Conservation (phyloP, 202 grass and related monocot species). For the Sporobolus alterniflorus region DNA sequence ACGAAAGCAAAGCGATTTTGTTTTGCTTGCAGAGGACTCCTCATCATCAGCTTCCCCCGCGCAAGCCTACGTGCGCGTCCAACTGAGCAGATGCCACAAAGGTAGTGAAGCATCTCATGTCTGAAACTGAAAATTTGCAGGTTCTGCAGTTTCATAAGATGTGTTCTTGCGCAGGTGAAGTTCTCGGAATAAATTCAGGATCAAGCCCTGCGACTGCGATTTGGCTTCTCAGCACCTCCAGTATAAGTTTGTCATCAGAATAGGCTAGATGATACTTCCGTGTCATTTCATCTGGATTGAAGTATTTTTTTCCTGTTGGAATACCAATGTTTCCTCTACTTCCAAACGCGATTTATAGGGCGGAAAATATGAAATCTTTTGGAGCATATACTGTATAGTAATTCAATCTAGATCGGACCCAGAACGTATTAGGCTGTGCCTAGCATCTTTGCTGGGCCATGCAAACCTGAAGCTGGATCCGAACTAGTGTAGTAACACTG, state of each 20-base stretch:
- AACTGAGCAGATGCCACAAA: slow-evolving; percentile 18
- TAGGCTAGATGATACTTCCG: neutral
- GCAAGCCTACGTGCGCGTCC: slow-evolving; percentile 83
- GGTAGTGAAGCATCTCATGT: neutral
- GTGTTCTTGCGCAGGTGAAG: slow-evolving; percentile 25
- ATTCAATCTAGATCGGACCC: no score
- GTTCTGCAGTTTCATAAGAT: neutral
- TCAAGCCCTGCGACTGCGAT: neutral
- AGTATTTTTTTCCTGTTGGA: neutral
- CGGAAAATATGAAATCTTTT: neutral
- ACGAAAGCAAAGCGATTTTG: neutral
- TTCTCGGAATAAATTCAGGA: neutral
- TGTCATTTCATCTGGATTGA: neutral
- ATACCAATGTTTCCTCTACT: neutral
- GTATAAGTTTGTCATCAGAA: slow-evolving; percentile 3
- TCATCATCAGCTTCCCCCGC: slow-evolving; percentile 85
- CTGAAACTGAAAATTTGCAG: neutral
- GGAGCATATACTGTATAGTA: no score
- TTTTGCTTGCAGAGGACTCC: slow-evolving; percentile 71
- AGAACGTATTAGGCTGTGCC: no score
- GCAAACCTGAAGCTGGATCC: no score
- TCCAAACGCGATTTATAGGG: neutral
- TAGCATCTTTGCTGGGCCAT: no score
- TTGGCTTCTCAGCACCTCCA: slow-evolving; percentile 3
- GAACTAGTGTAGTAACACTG: no score